Conservation (phyloP, 2,329 filamentous ascomycete species). For the Neopestalotiopsis sp. region DNA sequence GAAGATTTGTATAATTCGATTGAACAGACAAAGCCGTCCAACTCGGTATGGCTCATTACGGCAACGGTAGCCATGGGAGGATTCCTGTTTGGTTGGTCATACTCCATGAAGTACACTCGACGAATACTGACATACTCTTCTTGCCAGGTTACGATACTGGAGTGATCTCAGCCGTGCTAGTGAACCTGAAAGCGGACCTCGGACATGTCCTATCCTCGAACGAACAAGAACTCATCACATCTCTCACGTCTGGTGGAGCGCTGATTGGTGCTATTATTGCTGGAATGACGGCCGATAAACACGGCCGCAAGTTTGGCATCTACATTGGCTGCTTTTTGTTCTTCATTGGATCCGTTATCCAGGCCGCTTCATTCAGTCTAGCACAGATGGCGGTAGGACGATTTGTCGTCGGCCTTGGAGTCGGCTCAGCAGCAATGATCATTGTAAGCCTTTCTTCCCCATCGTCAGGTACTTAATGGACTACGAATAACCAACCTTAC, state of each 20-base stretch:
- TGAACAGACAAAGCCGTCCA: background rate
- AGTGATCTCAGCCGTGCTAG: slow-evolving; percentile 40
- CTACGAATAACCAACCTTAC: slow-evolving; percentile 1
- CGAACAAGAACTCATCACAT: slow-evolving; percentile 39
- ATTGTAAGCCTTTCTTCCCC: slow-evolving; percentile 30
- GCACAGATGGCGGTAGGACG: slow-evolving; percentile 49
- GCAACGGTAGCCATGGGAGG: slow-evolving; percentile 7
- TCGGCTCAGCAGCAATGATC: slow-evolving; percentile 53
- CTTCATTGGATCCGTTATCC: slow-evolving; percentile 41
- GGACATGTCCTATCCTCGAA: slow-evolving; percentile 43
- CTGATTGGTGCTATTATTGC: slow-evolving; percentile 47
- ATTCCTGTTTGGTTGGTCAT: background rate
- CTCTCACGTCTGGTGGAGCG: slow-evolving; percentile 40
- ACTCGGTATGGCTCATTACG: slow-evolving; percentile 2
- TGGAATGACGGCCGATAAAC: slow-evolving; percentile 41
- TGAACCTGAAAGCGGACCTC: slow-evolving; percentile 44
- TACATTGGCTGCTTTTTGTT: slow-evolving; percentile 46
- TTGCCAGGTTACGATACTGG: slow-evolving; percentile 8
- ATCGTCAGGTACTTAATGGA: slow-evolving; percentile 18
- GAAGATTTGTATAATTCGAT: background rate
- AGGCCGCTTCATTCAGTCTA: slow-evolving; percentile 41
- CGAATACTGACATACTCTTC: background rate
- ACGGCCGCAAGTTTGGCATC: slow-evolving; percentile 45
- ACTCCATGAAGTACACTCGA: background rate
- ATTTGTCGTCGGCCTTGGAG: slow-evolving; percentile 53